Conservation (phyloP, 176 grass and related monocot genomes). For the Rhipidocladum racemiflorum region DNA sequence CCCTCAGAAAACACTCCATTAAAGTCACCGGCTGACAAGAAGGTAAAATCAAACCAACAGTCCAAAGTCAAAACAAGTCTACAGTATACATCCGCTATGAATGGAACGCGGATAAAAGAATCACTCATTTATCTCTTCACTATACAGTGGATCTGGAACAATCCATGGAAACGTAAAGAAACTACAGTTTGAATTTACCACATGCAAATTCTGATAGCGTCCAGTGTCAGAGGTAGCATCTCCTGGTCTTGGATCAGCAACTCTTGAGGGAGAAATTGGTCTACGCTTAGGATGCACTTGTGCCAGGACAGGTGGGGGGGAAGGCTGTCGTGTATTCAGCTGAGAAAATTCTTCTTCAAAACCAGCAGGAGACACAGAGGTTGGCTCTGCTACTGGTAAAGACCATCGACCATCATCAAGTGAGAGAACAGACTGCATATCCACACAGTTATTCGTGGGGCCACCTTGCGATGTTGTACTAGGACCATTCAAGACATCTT, state of each 20-base stretch:
- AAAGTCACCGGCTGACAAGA: slow-evolving; percentile 73
- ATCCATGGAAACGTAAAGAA: slow-evolving; percentile 17
- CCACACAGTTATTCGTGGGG: slow-evolving; percentile 46
- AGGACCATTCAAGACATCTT: slow-evolving; percentile 42
- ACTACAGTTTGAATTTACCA: slow-evolving; percentile 54
- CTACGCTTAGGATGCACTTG: slow-evolving; percentile 55
- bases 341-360: slow-evolving; percentile 59
- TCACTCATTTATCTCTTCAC: neutral
- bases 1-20: slow-evolving; percentile 92
- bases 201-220: slow-evolving; percentile 76
- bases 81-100: neutral
- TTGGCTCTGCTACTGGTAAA: slow-evolving; percentile 50
- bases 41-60: slow-evolving; percentile 13
- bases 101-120: slow-evolving; percentile 14
- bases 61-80: slow-evolving; percentile 13
- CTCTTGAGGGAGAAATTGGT: slow-evolving; percentile 65
- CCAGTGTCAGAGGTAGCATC: slow-evolving; percentile 46
- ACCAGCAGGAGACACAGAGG: slow-evolving; percentile 32
- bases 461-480: slow-evolving; percentile 36
- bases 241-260: slow-evolving; percentile 88
- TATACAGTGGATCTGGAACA: neutral
- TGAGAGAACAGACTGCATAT: slow-evolving; percentile 80
- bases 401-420: slow-evolving; percentile 89
- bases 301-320: slow-evolving; percentile 72
- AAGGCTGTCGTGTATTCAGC: slow-evolving; percentile 80